Conservation (phyloP, 208 protist species). For the Balamuthia mandrillaris region DNA sequence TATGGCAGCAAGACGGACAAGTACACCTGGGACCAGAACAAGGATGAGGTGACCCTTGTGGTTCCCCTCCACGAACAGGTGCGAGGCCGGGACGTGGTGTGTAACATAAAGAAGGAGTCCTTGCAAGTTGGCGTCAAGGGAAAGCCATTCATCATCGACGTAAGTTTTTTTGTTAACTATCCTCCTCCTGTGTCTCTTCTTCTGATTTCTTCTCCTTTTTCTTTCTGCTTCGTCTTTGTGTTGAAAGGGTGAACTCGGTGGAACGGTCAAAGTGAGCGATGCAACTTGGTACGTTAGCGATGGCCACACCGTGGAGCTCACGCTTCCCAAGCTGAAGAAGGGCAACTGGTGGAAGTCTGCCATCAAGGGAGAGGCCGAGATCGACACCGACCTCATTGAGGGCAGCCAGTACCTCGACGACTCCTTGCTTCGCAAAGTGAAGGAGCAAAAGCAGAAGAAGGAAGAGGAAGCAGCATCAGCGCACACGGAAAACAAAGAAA, state of each 20-base stretch:
- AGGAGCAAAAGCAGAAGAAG: slow-evolving; percentile 22
- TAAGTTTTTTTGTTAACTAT: no score
- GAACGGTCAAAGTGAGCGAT: background rate
- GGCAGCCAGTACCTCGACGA: slow-evolving; percentile 36
- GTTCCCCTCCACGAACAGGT: background rate
- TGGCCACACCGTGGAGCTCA: slow-evolving; percentile 22
- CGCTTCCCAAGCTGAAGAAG: slow-evolving; percentile 26
- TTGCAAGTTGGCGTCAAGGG: slow-evolving; percentile 25
- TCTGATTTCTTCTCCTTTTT: no score
- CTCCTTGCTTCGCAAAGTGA: background rate
- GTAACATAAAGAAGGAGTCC: background rate
- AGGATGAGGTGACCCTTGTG: slow-evolving; percentile 14
- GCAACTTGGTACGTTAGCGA: slow-evolving; percentile 22
- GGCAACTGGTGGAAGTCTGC: slow-evolving; percentile 32
- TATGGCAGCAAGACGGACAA: slow-evolving; percentile 35
- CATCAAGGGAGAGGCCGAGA: background rate
- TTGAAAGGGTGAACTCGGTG: background rate
- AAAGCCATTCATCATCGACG: background rate
- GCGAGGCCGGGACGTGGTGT: background rate
- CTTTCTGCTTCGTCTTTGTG: no score
- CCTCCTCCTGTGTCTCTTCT: no score
- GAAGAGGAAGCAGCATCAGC: background rate
- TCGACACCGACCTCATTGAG: slow-evolving; percentile 30
- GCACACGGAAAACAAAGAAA: background rate
- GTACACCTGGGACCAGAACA: slow-evolving; percentile 29